Evolutionary conservation across 768 basidiomycete species (phyloP), one percentile per base, ranked within the genome.

Genomic region (Coprinellus micaceus): DNA sequence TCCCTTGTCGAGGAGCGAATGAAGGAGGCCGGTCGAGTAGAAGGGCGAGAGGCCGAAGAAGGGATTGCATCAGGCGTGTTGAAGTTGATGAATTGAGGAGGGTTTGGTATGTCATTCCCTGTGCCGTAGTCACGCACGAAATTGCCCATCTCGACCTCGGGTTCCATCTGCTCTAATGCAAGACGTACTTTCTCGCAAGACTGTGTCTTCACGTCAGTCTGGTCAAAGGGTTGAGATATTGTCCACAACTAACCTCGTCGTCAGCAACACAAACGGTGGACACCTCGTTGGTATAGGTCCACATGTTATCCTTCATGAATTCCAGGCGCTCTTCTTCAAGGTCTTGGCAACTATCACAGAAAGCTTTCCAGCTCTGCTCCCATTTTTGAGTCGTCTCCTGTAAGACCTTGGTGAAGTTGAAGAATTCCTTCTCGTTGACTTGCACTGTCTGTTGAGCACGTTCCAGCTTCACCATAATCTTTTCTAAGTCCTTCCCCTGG

Each of bases 221-320:
- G 49, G 17, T 21, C 29, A 30, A 2, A 29, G 3, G n/a, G n/a
- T 46, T 45, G 44, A 41, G 19, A 43, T 40, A 7, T 74, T 81
- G 58, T 64, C 94, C 92, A 39, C 40, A 4, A 76, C 82, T 58
- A 63, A 94, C 94, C 84, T 96, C 93, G 63, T 99, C 97, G 66
- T 98, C 97, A 11, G 86, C 76, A 17, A 99, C 95, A 63, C 97
- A 98, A 13, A 95, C 90, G 11, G 89, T 91, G 13, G 95, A 97
- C n/a, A 97, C 87, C 0, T 89, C 88, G 69, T 99, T 99, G 0
- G 97, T 94, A 68, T 92, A 98, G 6, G 85, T 83, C 96, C 97
- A 99, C 71, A 97, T 80, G 62, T 91, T 91, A 67, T 95, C 92
- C 73, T 96, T 98, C 76, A 89, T 86, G 67, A 96, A 92, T 58